A percentile compares a stretch with the other conserved stretches of the same genome.
Evolutionary conservation across 768 basidiomycete species (phyloP).

Genomic region (Hirschioporus abietinus): DNA sequence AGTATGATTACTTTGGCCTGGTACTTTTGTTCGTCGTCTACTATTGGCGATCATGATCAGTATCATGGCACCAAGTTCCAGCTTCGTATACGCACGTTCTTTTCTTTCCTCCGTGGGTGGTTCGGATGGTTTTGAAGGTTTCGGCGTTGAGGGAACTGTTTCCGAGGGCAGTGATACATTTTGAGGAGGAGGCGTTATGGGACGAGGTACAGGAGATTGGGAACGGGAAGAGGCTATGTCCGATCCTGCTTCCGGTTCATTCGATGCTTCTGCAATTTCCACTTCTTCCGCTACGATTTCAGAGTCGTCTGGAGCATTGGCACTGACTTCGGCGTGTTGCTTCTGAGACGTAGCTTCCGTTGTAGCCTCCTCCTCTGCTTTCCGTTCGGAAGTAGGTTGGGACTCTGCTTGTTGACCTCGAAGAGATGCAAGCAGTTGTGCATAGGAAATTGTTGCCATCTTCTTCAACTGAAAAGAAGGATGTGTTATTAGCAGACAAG

Average conservation of each 20-base stretch:
- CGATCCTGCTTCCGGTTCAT: neutral
- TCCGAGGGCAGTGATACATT: neutral
- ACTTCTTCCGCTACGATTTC: neutral
- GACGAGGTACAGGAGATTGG: neutral
- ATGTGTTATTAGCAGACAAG: neutral
- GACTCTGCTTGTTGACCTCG: neutral
- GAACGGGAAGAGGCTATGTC: neutral
- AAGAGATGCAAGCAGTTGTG: neutral
- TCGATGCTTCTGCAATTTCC: neutral
- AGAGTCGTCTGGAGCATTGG: neutral
- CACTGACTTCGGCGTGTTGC: neutral
- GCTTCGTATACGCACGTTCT: neutral
- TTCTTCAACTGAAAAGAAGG: neutral
- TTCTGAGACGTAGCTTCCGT: neutral
- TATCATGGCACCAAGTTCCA: neutral
- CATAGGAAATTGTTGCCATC: neutral
- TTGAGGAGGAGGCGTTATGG: neutral
- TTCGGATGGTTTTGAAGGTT: neutral
- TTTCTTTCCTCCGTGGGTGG: neutral
- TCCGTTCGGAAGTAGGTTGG: neutral
- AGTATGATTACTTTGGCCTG: conserved; percentile 19
- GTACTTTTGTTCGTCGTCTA: conserved; percentile 15
- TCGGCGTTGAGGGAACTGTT: neutral
- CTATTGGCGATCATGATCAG: conserved; percentile 1
- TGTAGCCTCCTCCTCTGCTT: neutral